Conservation (phyloP, 768 basidiomycete species). For the Amanita pallidorosea region DNA sequence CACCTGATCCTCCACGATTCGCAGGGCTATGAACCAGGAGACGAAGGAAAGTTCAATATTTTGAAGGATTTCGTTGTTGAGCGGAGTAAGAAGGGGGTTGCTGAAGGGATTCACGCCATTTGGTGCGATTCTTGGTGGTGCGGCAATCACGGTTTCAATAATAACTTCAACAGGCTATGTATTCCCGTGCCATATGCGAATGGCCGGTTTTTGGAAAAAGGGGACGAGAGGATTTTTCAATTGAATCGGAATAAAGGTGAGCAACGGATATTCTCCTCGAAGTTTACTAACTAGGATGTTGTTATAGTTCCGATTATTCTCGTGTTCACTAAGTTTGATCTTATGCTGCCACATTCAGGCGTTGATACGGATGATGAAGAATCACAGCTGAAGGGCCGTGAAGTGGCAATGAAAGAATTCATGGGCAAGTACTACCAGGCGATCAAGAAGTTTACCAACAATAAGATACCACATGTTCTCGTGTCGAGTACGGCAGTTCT, state of each 20-base stretch:
- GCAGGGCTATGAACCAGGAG: slow-evolving; percentile 20
- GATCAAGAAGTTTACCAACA: background rate
- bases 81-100: background rate
- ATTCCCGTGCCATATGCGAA: background rate
- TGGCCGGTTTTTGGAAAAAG: background rate
- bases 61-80: slow-evolving; percentile 6
- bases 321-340: slow-evolving; percentile 23
- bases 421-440: background rate
- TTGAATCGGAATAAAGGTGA: background rate
- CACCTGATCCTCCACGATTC: slow-evolving; percentile 21
- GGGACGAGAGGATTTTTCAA: background rate
- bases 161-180: background rate
- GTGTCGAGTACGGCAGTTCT: background rate
- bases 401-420: background rate
- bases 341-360: slow-evolving; percentile 6
- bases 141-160: slow-evolving; percentile 4
- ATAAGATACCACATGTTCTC: background rate
- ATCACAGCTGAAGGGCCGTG: background rate
- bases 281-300: slow-evolving; percentile 12
- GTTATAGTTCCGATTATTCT: slow-evolving; percentile 17
- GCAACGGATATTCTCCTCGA: background rate
- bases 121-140: background rate
- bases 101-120: background rate
- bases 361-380: no score
- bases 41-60: slow-evolving; percentile 7